Evolutionary conservation across 1,139 yeast species (phyloP), one percentile per base, ranked within the genome.

Genomic region (Saccharomycopsis phalli): DNA sequence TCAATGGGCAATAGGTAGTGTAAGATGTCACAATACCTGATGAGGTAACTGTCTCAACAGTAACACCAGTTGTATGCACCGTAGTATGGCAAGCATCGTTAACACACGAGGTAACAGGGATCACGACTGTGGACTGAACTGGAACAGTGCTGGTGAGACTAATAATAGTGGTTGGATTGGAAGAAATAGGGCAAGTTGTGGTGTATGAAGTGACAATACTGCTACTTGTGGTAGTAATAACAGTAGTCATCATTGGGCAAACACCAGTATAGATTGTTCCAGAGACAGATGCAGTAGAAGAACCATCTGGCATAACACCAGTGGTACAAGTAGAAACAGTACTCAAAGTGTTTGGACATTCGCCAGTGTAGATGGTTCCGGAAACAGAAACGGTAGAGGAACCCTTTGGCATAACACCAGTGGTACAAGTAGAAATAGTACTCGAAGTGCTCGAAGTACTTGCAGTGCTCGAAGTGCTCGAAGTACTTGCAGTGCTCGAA

Each of bases 121-220:
- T 16, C 7, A 41, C 19, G 16, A 28, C 23, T 7, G 40, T 29
- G 14, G 46, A 34, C 5, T 20, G 11, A 21, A n/a, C 35, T 16
- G 44, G 33, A 14, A 48, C 36, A 26, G 49, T 55, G 33, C 52
- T 38, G 8, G 25, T 35, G n/a, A 32, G 35, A 25, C 16, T 69
- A 56, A 64, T 57, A 41, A 76, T 69, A 50, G 75, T 66, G 62
- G 65, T 67, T 32, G 56, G 54, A 31, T 75, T 69, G 42, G 55
- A 59, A 33, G 59, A 59, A 42, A 69, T 74, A 29, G 60, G 60
- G 35, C 74, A 68, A 37, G 61, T 58, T 45, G 71, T 65, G 41
- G 66, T 63, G 1, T 53, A 50, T 2, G 54, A 46, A 3, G 27
- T 25, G 16, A 25, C 30, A 16, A 31, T 29, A 17, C 25, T 21